A percentile compares a stretch with the other conserved stretches of the same genome.
phyloP scores from a whole-genome alignment of 306 rosid genomes.

The Sindora glabra region DNA sequence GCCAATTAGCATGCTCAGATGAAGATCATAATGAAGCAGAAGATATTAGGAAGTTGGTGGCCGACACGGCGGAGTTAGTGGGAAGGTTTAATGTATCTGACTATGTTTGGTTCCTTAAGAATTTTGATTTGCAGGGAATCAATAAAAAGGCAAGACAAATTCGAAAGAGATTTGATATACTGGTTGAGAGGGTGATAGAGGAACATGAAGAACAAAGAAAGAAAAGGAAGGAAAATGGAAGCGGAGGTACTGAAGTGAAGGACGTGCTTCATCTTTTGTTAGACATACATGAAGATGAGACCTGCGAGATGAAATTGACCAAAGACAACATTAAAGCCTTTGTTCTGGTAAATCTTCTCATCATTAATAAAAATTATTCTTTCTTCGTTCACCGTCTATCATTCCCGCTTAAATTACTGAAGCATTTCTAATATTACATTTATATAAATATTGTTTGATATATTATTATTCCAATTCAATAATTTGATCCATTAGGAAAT shows the following conservation, averaged over 20 bases:
- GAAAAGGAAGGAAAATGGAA: background rate
- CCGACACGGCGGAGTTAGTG: constrained; percentile 17
- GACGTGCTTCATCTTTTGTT: constrained; percentile 51
- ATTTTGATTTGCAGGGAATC: constrained; percentile 44
- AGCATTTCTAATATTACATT: too few relatives aligned
- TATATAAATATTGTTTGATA: too few relatives aligned
- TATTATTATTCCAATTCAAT: too few relatives aligned
- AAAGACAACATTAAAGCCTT: too few relatives aligned
- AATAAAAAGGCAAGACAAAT: constrained; percentile 22
- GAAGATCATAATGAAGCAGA: constrained; percentile 25
- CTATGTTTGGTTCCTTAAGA: constrained; percentile 43
- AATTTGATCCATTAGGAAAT: too few relatives aligned
- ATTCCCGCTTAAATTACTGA: too few relatives aligned
- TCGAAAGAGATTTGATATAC: constrained; percentile 29
- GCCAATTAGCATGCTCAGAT: constrained; percentile 19
- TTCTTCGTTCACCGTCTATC: too few relatives aligned
- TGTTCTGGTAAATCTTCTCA: too few relatives aligned
- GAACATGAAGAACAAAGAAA: constrained; percentile 36
- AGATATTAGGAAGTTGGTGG: constrained; percentile 30
- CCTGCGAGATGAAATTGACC: constrained; percentile 36
- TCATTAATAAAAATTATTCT: too few relatives aligned
- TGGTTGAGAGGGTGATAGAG: constrained; percentile 42
- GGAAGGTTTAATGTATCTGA: constrained; percentile 55
- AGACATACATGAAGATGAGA: constrained; percentile 29
- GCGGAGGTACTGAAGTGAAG: background rate